Evolutionary conservation across 2,329 filamentous ascomycete species (phyloP).

Genomic region (Ophiosphaerella korrae): DNA sequence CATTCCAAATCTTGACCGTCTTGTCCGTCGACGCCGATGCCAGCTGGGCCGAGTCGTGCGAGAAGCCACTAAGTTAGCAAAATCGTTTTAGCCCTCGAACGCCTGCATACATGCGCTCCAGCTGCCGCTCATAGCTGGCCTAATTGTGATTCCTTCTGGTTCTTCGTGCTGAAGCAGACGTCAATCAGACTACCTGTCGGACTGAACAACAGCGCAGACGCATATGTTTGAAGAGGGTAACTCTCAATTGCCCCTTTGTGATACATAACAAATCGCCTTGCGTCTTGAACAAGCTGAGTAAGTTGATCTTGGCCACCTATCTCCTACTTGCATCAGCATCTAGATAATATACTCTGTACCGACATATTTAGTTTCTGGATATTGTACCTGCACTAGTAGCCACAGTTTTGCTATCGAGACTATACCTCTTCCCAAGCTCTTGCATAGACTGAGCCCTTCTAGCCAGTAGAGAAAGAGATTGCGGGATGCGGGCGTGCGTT

Average conservation of each 20-base stretch:
- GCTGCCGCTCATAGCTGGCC: constrained; percentile 7
- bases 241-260: constrained; percentile 23
- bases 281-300: constrained; percentile 14
- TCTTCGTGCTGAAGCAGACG: constrained; percentile 18
- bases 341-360: background rate
- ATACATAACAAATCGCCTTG: constrained; percentile 26
- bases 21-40: no score
- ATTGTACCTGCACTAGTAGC: constrained; percentile 1
- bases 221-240: constrained; percentile 28
- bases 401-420: constrained; percentile 7
- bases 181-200: constrained; percentile 18
- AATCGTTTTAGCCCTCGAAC: no score
- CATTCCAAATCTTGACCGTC: no score
- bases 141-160: constrained; percentile 13
- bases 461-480: no score
- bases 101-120: background rate
- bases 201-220: constrained; percentile 28
- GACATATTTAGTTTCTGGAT: background rate
- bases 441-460: no score
- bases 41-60: no score
- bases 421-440: constrained; percentile 4
- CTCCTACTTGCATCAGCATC: background rate
- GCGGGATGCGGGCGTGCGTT: no score
- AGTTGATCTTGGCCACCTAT: background rate
- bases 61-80: no score